Base-by-base conservation (phyloP, 2,329 filamentous ascomycete genomes). In the Beauveria bassiana region DNA sequence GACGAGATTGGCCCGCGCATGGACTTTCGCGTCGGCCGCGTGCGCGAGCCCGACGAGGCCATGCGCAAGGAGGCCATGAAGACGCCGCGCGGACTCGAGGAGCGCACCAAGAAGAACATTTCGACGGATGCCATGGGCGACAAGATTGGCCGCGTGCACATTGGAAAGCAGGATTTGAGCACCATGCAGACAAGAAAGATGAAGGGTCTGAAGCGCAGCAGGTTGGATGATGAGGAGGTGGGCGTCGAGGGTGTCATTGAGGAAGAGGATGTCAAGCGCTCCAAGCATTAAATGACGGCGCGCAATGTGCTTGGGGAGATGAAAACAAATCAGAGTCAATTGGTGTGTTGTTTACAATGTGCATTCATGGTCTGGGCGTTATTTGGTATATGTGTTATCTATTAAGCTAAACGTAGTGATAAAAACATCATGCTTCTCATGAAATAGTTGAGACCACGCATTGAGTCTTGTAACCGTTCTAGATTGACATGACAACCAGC, bases 131-230 rank as follows among this genome's bases (percentile, higher is more conserved):
- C 87, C 49, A 91, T 99, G 78, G 95, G 95, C 73, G 95, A 99
- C 77, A 98, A 98, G 87, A 82, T 98, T 66, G 95, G 93, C 65
- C 87, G 92, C 68, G 89, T 99, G 65, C 95, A 99, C 74, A 77
- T 96, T 63, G 91, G 90, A 70, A 91, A 88, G 79, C 92, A 97
- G 77, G 92, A 99, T 77, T 82, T 99, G 63, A 82, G 81, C 71
- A 84, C 89, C 69, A 76, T 99, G 75, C 95, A 99, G 81, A 96
- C 93, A 59, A 87, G 95, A 72, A 99, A 99, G 86, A 98, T 99
- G 93, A 99, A 99, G 86, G 95, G 93, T 67, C 76, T 99, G 67
- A 99, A 98, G 85, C 83, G 95, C 66, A 86, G 83, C 66, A 85
- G 91, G 60, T 86, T 86, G 65, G 84, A 82, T 57, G 79, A 77